Conservation (phyloP, 2,329 filamentous ascomycete genomes). For the Periconia macrospinosa region DNA sequence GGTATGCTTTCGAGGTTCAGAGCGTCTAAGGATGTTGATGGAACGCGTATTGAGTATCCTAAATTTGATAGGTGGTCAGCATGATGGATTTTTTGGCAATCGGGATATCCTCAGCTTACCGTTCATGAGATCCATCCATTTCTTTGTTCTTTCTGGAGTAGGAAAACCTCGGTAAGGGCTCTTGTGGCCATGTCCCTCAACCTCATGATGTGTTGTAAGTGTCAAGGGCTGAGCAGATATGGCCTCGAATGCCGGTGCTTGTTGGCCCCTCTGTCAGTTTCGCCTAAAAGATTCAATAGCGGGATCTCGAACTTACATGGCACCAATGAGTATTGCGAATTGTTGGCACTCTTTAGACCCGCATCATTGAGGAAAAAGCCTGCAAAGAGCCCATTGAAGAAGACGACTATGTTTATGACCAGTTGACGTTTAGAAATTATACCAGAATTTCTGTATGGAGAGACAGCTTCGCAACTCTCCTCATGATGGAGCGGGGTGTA, state of each 20-base stretch:
- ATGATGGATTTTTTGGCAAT: background rate
- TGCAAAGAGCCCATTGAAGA: background rate
- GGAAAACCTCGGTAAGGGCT: conserved; percentile 9
- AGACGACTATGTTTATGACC: background rate
- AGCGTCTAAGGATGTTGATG: conserved; percentile 4
- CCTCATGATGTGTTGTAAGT: conserved; percentile 7
- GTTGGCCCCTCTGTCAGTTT: background rate
- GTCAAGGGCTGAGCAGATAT: conserved; percentile 6
- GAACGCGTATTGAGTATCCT: conserved; percentile 10
- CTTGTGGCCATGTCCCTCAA: conserved; percentile 5
- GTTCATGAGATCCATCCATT: conserved; percentile 9
- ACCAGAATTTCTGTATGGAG: background rate
- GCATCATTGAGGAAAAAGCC: background rate
- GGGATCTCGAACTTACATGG: conserved; percentile 3
- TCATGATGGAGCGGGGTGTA: background rate
- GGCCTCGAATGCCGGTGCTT: conserved; percentile 10
- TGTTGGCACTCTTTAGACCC: background rate
- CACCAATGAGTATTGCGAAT: conserved; percentile 5
- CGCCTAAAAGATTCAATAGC: background rate
- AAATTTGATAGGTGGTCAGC: background rate
- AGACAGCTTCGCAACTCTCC: background rate
- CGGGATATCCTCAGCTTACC: background rate
- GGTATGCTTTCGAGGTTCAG: conserved; percentile 7
- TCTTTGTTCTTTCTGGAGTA: conserved; percentile 4
- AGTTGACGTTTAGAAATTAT: background rate